Conservation (phyloP, 2,329 filamentous ascomycete genomes). For the Neopestalotiopsis clavispora region DNA sequence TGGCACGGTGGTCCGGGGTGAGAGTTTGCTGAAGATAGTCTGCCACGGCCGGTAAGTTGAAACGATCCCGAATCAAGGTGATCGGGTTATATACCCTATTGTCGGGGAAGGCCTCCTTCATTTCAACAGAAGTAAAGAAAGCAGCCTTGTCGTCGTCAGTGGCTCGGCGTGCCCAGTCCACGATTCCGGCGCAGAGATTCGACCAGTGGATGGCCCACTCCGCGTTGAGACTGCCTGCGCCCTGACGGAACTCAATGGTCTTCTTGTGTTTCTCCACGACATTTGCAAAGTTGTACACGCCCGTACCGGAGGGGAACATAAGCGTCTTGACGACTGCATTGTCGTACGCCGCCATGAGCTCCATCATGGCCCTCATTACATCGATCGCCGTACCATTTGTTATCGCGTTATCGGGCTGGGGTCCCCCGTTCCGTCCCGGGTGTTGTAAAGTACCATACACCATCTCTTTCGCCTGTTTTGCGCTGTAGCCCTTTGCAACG, state of each 20-base stretch:
- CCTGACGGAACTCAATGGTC: slow-evolving; percentile 9
- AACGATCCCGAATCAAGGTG: background rate
- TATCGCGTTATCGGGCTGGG: too few relatives aligned
- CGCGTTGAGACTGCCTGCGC: background rate
- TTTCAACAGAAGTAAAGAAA: background rate
- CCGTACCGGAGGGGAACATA: background rate
- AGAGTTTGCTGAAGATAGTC: background rate
- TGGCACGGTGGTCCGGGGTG: background rate
- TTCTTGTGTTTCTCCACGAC: background rate
- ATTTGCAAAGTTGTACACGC: background rate
- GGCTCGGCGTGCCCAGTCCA: background rate
- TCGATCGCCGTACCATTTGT: too few relatives aligned
- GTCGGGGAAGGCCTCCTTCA: background rate
- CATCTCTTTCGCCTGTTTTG: background rate
- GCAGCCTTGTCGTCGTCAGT: too few relatives aligned
- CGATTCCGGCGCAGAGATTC: background rate
- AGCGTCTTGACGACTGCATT: background rate
- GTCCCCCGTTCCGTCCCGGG: too few relatives aligned
- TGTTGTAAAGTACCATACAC: too few relatives aligned
- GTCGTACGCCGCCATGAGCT: background rate
- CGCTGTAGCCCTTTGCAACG: background rate
- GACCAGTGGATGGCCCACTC: background rate
- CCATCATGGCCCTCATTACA: background rate
- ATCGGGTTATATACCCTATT: too few relatives aligned
- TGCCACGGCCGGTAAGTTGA: background rate